Base-by-base conservation (phyloP, 2,329 filamentous ascomycete genomes). In the Penicillium concentricum region DNA sequence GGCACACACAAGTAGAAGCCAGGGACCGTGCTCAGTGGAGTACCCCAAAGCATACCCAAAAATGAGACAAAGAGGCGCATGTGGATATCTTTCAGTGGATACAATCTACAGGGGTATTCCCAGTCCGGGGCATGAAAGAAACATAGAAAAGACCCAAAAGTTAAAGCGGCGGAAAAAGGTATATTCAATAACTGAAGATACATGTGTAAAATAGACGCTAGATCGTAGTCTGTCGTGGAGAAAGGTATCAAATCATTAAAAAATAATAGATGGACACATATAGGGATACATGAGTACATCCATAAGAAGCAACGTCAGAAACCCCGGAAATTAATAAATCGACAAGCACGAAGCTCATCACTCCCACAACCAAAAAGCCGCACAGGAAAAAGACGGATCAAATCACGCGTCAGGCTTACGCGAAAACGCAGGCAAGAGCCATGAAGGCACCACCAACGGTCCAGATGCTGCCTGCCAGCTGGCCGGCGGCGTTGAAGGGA, bases 211-310 rank as follows among this genome's bases (percentile, higher is more conserved):
- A 43, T 51, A 60, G 57, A 59, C 54, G 61, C 60, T 64, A 51
- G 63, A 60, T 65, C 61, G 62, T 66, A 61, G 54, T 56, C 61
- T 59, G 61, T 66, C 64, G 55, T 66, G 57, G 50, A 64, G 60
- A 65, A 66, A 65, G 61, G 58, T 65, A 65, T 65, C 62, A 62
- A 64, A 64, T 59, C 61, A 66, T 65, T 65, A 65, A 62, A 53
- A 43, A 56, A 59, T 51, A 60, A 48, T 53, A 58, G 54, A 65
- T 61, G 63, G 43, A 28, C 60, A 62, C 54, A 60, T 41, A 61
- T 62, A 52, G 30, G 24, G 28, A 54, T 57, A 59, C 38, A 57
- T 57, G 54, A 58, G 50, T 48, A 59, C 61, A 61, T 63, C 64
- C 55, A 52, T 54, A 52, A 59, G 57, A 64, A 63, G 42, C 13